Evolutionary conservation across 108 stramenopile genomes (phyloP), one percentile per base, ranked within the genome.

Genomic region (Parietichytrium sp.): DNA sequence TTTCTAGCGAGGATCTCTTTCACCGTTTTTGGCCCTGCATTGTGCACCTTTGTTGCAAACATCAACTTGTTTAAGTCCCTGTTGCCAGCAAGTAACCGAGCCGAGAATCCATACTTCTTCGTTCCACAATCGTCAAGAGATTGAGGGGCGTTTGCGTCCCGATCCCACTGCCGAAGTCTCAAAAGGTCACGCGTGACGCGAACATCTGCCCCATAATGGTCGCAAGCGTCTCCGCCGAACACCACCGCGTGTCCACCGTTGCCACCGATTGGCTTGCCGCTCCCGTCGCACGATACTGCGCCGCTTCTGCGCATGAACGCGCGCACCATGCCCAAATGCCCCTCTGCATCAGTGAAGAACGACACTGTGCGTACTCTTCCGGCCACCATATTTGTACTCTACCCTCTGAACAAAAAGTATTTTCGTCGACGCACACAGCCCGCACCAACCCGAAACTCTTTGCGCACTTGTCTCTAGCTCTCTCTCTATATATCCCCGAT

Each of bases 191-290:
- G 20, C 4, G 61, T 1, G 4, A 55, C 54, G 29, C 93, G 88
- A 53, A 93, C 90, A 51, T 93, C 93, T 52, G 90, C 93, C 0
- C 89, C 85, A 12, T 89, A 91, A 72, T 92, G 91, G 84, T 93
- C 93, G 8, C 90, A 89, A 3, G 85, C 51, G 51, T 93, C 93
- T 45, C 93, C 93, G 38, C 91, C 91, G 82, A 84, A 91, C 15
- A 93, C 89, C 49, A 93, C 36, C n/a, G n/a, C n/a, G n/a, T n/a
- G n/a, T n/a, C n/a, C n/a, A n/a, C n/a, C n/a, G n/a, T n/a, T n/a
- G n/a, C n/a, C n/a, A n/a, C n/a, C n/a, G n/a, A n/a, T n/a, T n/a
- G n/a, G n/a, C n/a, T n/a, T n/a, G n/a, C n/a, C n/a, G 38, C 3
- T 72, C 38, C 20, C 61, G 8, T 72, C 38, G 61, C 61, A 45